Evolutionary conservation across 306 rosid species (phyloP), one percentile per base, ranked within the genome.

Genomic region (Glycine soja): DNA sequence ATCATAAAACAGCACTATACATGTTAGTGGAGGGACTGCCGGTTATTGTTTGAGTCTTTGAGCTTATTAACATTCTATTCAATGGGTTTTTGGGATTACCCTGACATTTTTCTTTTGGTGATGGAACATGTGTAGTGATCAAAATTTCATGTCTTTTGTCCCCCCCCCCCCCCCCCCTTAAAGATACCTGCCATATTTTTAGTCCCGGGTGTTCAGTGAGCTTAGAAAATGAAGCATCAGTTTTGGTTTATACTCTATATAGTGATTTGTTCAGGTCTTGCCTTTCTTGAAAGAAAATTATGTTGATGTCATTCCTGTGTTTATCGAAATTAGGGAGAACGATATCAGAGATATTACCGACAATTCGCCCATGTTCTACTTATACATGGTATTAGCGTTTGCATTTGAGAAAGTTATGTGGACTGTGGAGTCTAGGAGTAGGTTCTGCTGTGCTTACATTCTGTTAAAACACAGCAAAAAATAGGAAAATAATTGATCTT

Each of bases 261-360:
- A 24, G 64, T 5, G 53, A 63, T 51, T 77, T 9, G 32, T 36
- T 43, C 48, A 1, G 14, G 47, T 24, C 47, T 61, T 74, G 59
- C 30, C 30, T 18, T 38, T 38, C 7, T 64, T 64, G 16, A 13
- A 13, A 64, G 2, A 24, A 5, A 24, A 2, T 3, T 12, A 52
- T 40, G 16, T 53, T 13, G 52, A 68, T 40, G 19, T 56, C 24
- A 32, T 57, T 66, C 48, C 6, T 30, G 34, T 42, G 30, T 46
- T 50, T 59, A 76, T 62, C 34, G 40, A 53, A 69, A 69, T 43
- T 18, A 34, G 42, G 78, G 52, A 73, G 13, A 70, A 38, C 48
- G 66, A 51, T 48, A 38, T 42, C n/a, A 7, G 46, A 46, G 16
- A 69, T 24, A 53, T 74, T 52, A 14, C 38, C 14, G 19, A 15